Percentiles rank a stretch among this genome's conserved stretches.
Conservation (phyloP, 495 filamentous ascomycete genomes). For the Bombardia bombarda region DNA sequence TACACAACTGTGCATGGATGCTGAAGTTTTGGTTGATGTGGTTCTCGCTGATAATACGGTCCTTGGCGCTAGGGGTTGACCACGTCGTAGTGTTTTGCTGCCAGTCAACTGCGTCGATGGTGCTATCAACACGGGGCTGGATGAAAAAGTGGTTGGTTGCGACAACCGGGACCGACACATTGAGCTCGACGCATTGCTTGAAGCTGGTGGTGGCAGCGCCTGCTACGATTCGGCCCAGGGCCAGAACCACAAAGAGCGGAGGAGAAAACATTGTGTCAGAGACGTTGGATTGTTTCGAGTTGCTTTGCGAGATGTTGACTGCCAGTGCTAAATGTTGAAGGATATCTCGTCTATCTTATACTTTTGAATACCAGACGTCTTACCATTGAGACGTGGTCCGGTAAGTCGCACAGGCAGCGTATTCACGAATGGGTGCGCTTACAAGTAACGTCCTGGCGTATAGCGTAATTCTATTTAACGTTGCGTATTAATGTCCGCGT, state of each 20-base stretch:
- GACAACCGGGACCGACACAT: conserved; percentile 20
- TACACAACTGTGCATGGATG: conserved; percentile 32
- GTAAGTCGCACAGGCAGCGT: too few relatives aligned
- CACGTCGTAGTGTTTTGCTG: conserved; percentile 10
- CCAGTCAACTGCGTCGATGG: conserved; percentile 21
- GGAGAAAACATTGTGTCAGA: too few relatives aligned
- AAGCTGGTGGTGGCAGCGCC: neutral
- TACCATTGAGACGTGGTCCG: too few relatives aligned
- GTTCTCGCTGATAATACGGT: conserved; percentile 11
- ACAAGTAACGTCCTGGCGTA: too few relatives aligned
- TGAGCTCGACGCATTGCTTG: conserved; percentile 17
- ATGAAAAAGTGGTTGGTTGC: conserved; percentile 15
- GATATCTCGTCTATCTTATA: too few relatives aligned
- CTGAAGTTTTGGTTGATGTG: conserved; percentile 29
- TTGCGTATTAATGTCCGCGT: too few relatives aligned
- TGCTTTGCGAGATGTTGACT: too few relatives aligned
- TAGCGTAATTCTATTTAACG: too few relatives aligned
- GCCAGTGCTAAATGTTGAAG: too few relatives aligned
- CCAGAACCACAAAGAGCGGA: neutral
- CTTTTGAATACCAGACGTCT: too few relatives aligned
- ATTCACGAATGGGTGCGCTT: too few relatives aligned
- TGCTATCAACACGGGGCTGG: conserved; percentile 14
- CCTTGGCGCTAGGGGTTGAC: conserved; percentile 1
- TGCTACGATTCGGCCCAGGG: neutral
- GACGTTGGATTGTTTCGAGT: too few relatives aligned